phyloP scores from a whole-genome alignment of 345 rosid species.

The Mercurialis annua region DNA sequence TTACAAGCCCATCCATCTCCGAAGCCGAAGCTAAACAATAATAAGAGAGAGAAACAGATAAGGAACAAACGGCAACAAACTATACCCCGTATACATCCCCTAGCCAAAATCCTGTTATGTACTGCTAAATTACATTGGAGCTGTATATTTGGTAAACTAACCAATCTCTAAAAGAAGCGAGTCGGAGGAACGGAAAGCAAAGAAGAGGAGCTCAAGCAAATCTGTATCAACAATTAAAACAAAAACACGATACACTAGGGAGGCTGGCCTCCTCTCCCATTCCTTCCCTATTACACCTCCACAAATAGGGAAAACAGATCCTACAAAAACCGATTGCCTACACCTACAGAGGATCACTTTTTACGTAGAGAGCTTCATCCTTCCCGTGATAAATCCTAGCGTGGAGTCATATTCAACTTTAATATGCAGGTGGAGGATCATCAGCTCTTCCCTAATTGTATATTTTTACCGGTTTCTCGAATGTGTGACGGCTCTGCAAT shows the following conservation, averaged over 20 bases:
- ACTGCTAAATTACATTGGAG: conserved; percentile 46
- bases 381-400: conserved; percentile 13
- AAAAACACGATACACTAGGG: conserved; percentile 9
- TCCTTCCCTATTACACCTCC: conserved; percentile 11
- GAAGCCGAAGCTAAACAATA: neutral
- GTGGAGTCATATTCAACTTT: conserved; percentile 13
- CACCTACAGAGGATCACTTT: conserved; percentile 25
- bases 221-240: conserved; percentile 4
- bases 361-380: conserved; percentile 10
- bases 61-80: conserved; percentile 22
- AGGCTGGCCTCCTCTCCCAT: neutral
- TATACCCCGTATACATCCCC: conserved; percentile 42
- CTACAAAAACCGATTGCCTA: conserved; percentile 30
- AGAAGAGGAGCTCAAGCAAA: conserved; percentile 21
- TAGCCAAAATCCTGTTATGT: conserved; percentile 45
- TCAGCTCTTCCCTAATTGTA: conserved; percentile 44
- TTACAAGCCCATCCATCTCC: conserved; percentile 18
- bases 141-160: conserved; percentile 28
- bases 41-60: conserved; percentile 8
- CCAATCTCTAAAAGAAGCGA: conserved; percentile 20
- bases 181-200: conserved; percentile 18
- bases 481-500: conserved; percentile 56
- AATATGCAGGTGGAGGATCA: conserved; percentile 17
- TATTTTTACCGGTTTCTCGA: conserved; percentile 58
- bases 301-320: conserved; percentile 21